A percentile compares a stretch with the other conserved stretches of the same genome.
phyloP scores from a whole-genome alignment of 257 asterid species.

The Phtheirospermum japonicum region DNA sequence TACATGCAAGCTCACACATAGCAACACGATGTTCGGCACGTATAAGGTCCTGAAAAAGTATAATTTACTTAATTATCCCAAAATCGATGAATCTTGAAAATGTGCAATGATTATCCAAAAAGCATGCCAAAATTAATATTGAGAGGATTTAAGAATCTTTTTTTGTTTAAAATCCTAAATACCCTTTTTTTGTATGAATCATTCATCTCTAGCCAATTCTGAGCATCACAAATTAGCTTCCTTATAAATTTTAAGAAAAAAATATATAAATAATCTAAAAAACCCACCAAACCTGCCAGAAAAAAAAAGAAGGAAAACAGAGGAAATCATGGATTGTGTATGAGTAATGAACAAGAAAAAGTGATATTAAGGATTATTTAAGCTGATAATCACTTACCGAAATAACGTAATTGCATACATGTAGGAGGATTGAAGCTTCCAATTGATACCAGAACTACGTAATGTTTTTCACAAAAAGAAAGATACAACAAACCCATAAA shows the following conservation, averaged over 20 bases:
- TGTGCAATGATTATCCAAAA: not conserved
- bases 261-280: too few relatives aligned
- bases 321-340: too few relatives aligned
- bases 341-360: not conserved
- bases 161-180: constrained; percentile 11
- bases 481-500: not conserved
- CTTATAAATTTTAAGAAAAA: too few relatives aligned
- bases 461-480: constrained; percentile 38
- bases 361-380: not conserved
- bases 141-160: too few relatives aligned
- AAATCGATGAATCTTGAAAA: not conserved
- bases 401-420: constrained; percentile 85
- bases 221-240: constrained; percentile 25
- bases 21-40: constrained; percentile 70
- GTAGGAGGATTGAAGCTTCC: constrained; percentile 97
- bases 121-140: too few relatives aligned
- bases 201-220: constrained; percentile 92
- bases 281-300: too few relatives aligned
- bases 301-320: too few relatives aligned
- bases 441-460: constrained; percentile 69
- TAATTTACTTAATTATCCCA: not conserved
- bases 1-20: constrained; percentile 81
- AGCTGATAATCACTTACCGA: constrained; percentile 43
- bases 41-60: constrained; percentile 55
- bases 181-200: constrained; percentile 88